phyloP scores from a whole-genome alignment of 2,329 filamentous ascomycete genomes.

The Penicillium hesseltinei region DNA sequence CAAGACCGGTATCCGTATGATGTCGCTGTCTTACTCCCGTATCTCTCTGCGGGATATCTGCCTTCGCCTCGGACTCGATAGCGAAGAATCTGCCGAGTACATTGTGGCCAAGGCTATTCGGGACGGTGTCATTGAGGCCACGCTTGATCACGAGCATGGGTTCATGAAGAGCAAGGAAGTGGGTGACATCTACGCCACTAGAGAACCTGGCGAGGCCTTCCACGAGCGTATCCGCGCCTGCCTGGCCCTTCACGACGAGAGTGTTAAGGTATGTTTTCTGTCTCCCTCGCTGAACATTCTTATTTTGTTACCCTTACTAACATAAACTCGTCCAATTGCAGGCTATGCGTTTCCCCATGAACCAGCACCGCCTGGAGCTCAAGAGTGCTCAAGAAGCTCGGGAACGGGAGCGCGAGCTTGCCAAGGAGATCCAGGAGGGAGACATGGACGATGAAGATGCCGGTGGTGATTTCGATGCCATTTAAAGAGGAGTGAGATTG shows the following conservation, averaged over 20 bases:
- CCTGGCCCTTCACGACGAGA: constrained; percentile 90
- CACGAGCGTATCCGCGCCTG: constrained; percentile 94
- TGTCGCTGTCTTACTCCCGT: constrained; percentile 95
- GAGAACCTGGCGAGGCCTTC: constrained; percentile 95
- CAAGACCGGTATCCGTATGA: constrained; percentile 98
- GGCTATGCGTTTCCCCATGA: constrained; percentile 99
- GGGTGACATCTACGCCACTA: constrained; percentile 91
- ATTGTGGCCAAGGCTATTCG: constrained; percentile 98
- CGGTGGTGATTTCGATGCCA: constrained; percentile 91
- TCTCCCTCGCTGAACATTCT: not conserved
- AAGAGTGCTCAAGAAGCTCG: constrained; percentile 99
- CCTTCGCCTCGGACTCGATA: constrained; percentile 87
- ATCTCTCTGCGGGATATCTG: constrained; percentile 97
- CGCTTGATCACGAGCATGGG: constrained; percentile 86
- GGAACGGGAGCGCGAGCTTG: constrained; percentile 92
- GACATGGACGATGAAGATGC: constrained; percentile 96
- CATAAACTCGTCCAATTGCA: constrained; percentile 35
- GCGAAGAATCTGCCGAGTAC: constrained; percentile 97
- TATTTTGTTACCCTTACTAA: constrained; percentile 27
- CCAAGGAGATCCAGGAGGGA: constrained; percentile 97
- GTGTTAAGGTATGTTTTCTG: constrained; percentile 75
- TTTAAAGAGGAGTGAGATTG: constrained; percentile 56
- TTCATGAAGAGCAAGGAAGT: constrained; percentile 99
- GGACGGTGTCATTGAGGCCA: constrained; percentile 95
- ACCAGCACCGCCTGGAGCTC: constrained; percentile 93